Base-by-base conservation (phyloP, 306 rosid species). In the Inga leiocalycina region DNA sequence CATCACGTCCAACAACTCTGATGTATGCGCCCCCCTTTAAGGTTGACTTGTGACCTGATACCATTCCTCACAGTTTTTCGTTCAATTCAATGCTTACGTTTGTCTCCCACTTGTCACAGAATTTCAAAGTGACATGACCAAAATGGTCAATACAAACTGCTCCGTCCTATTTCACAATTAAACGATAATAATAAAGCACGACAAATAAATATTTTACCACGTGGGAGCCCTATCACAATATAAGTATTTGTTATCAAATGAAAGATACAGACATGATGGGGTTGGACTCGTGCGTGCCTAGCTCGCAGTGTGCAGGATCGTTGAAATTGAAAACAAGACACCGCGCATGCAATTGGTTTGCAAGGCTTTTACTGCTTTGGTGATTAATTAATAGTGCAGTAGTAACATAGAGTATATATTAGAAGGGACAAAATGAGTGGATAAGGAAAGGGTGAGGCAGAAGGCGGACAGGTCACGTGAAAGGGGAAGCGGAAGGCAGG, bases 401-500 rank as follows among this genome's bases (percentile, higher is more conserved):
- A 20, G n/a, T 19, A 3, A 3, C 5, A 59, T 27, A 27, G 30
- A 27, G 30, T 27, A 27, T 27, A 27, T 8, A 4, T 45, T 12
- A 19, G 4, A 24, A n/a, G 56, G 52, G 39, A 49, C 2, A 32
- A 17, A 51, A 51, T 74, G 45, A 74, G 65, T 74, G 45, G 78
- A 51, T 10, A 27, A 46, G 39, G 9, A 27, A 44, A 24, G n/a
- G 30, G 54, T 0, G 54, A n/a, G 34, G 56, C 5, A 13, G 56
- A 71, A 22, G 52, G 56, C 49, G 22, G 59, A 24, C 59, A 45
- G 41, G n/a, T 72, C 76, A 72, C 76, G 76, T 72, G 76, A n/a
- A 71, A 45, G 75, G 1, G 54, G 76, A 22, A 71, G 75, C 37
- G 3, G 54, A 43, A 4, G 14, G 35, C 75, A 71, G 75, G 22